These are phyloP conservation scores for Acer yangbiense DNA, from an alignment of 345 rosid genomes.

Conservation along the genomic window DNA sequence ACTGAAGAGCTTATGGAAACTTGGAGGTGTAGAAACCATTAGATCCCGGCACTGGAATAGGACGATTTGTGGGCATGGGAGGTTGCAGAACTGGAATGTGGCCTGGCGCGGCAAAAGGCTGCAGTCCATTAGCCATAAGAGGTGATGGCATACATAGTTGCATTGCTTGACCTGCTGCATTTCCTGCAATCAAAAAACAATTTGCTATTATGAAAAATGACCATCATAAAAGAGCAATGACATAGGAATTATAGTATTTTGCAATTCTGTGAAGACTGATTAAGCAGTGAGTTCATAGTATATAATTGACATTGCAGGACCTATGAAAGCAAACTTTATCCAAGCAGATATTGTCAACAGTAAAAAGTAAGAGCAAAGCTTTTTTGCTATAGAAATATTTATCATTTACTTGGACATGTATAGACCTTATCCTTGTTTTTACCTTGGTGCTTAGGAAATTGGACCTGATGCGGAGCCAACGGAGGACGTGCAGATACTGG, in stretches of 20 bases:
- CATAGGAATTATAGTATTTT: not conserved
- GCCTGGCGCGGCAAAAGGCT: conserved; percentile 38
- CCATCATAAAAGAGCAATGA: not conserved
- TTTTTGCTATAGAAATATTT: not conserved
- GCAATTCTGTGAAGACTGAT: not conserved
- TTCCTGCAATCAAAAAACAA: conserved; percentile 27
- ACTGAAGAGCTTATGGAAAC: conserved; percentile 30
- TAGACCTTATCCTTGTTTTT: conserved; percentile 1
- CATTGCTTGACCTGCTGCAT: conserved; percentile 39
- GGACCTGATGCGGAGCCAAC: conserved; percentile 52
- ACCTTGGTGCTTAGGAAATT: conserved; percentile 64
- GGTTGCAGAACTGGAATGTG: conserved; percentile 51
- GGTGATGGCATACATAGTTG: conserved; percentile 51
- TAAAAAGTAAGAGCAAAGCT: not conserved
- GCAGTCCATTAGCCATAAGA: conserved; percentile 42
- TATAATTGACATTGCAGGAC: not conserved
- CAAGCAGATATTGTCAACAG: not conserved
- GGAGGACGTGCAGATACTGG: conserved; percentile 54
- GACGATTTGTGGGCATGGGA: conserved; percentile 34
- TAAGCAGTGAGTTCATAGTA: not conserved
- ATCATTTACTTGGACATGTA: not conserved
- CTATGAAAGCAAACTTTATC: not conserved
- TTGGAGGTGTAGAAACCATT: conserved; percentile 43
- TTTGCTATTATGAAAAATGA: not conserved
- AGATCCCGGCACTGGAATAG: conserved; percentile 42